phyloP scores from a whole-genome alignment of 1,139 yeast species.

The Candida albicans region DNA sequence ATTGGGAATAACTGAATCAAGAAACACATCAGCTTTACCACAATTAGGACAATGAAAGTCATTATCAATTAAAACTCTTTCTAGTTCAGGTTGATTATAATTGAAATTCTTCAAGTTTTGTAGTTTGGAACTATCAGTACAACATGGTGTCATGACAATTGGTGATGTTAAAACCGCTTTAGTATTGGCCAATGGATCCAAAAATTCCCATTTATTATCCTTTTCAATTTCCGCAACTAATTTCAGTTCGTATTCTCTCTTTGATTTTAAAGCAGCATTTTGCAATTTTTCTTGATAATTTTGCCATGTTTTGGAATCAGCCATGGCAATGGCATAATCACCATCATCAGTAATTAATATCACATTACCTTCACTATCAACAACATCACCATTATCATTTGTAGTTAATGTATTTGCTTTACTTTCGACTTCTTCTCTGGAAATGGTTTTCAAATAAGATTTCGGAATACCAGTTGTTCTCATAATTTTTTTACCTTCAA shows the following conservation, averaged over 20 bases:
- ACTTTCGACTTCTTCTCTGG: slow-evolving; percentile 47
- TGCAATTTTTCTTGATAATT: slow-evolving; percentile 72
- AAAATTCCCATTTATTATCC: slow-evolving; percentile 43
- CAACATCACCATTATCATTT: slow-evolving; percentile 48
- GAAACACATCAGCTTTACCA: slow-evolving; percentile 65
- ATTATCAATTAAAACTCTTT: slow-evolving; percentile 70
- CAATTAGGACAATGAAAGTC: slow-evolving; percentile 94
- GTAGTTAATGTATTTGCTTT: slow-evolving; percentile 52
- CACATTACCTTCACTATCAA: slow-evolving; percentile 64
- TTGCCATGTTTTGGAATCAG: slow-evolving; percentile 92
- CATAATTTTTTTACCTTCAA: slow-evolving; percentile 88
- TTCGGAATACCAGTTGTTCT: slow-evolving; percentile 98
- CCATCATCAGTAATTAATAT: slow-evolving; percentile 94
- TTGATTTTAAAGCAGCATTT: slow-evolving; percentile 50
- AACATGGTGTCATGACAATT: slow-evolving; percentile 81
- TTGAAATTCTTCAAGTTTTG: slow-evolving; percentile 46
- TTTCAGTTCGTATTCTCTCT: slow-evolving; percentile 39
- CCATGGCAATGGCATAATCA: slow-evolving; percentile 90
- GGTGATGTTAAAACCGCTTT: slow-evolving; percentile 67
- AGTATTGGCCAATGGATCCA: slow-evolving; percentile 65
- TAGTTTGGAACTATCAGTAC: slow-evolving; percentile 57
- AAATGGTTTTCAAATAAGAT: slow-evolving; percentile 79
- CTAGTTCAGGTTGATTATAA: slow-evolving; percentile 51
- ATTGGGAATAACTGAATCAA: slow-evolving; percentile 70
- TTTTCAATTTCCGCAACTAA: slow-evolving; percentile 35